Conservation (phyloP, 2,329 filamentous ascomycete genomes). For the Niveomyces coronatus region DNA sequence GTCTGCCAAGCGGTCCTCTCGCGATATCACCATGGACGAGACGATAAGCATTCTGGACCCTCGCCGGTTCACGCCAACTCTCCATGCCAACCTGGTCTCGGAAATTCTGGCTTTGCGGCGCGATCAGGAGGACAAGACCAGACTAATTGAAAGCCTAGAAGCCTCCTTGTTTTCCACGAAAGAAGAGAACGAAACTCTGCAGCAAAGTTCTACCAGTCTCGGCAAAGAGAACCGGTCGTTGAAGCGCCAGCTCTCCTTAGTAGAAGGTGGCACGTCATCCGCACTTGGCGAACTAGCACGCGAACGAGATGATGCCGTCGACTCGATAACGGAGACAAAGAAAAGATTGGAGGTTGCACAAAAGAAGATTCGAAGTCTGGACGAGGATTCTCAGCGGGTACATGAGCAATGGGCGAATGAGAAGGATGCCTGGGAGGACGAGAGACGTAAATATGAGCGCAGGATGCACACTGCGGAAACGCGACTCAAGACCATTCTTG, state of each 20-base stretch:
- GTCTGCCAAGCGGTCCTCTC: slow-evolving; percentile 40
- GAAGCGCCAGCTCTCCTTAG: slow-evolving; percentile 73
- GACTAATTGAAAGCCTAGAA: slow-evolving; percentile 79
- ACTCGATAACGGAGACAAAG: slow-evolving; percentile 59
- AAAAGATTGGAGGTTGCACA: slow-evolving; percentile 68
- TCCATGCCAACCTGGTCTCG: slow-evolving; percentile 89
- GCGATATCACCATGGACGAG: slow-evolving; percentile 55
- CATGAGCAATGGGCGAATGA: slow-evolving; percentile 78
- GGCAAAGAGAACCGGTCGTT: slow-evolving; percentile 69
- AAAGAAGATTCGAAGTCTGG: slow-evolving; percentile 66
- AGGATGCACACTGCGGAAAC: slow-evolving; percentile 85
- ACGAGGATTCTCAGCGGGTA: slow-evolving; percentile 70
- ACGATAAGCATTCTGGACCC: slow-evolving; percentile 71
- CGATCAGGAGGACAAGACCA: slow-evolving; percentile 83
- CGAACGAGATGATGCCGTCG: slow-evolving; percentile 77
- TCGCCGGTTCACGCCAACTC: slow-evolving; percentile 83
- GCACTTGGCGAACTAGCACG: slow-evolving; percentile 73
- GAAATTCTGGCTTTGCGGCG: slow-evolving; percentile 82
- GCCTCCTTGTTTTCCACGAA: slow-evolving; percentile 58
- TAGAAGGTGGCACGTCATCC: slow-evolving; percentile 81
- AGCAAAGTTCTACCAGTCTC: slow-evolving; percentile 48
- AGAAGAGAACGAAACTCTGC: slow-evolving; percentile 64
- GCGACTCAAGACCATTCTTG: slow-evolving; percentile 71
- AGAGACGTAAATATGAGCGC: slow-evolving; percentile 71
- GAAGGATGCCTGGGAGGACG: slow-evolving; percentile 74